phyloP scores from a whole-genome alignment of 352 stramenopile genomes.

The Phytophthora sp. region DNA sequence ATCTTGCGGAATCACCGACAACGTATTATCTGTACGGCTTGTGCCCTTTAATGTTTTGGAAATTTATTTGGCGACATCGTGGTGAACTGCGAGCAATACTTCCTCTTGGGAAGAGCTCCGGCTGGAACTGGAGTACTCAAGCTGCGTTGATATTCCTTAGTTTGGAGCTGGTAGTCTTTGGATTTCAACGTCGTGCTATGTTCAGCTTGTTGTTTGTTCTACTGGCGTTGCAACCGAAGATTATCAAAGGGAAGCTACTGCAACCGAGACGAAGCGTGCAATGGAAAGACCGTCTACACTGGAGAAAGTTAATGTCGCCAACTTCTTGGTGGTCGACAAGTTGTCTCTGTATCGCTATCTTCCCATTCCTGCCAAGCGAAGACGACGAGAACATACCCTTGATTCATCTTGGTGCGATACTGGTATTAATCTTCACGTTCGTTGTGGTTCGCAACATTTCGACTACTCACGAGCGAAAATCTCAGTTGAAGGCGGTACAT shows the following conservation, averaged over 20 bases:
- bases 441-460: conserved; percentile 5
- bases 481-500: conserved; percentile 19
- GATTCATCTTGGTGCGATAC: conserved; percentile 49
- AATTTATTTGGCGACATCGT: conserved; percentile 55
- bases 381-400: conserved; percentile 60
- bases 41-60: conserved; percentile 77
- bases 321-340: conserved; percentile 45
- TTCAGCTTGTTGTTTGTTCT: conserved; percentile 69
- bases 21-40: conserved; percentile 77
- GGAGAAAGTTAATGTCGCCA: conserved; percentile 15
- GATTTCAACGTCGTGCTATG: conserved; percentile 51
- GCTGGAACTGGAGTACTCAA: conserved; percentile 28
- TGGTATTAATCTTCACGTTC: conserved; percentile 14
- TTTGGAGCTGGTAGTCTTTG: conserved; percentile 65
- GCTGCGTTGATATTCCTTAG: conserved; percentile 34
- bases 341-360: conserved; percentile 65
- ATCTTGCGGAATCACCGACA: conserved; percentile 62
- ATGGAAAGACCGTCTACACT: neutral
- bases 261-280: neutral
- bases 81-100: conserved; percentile 26
- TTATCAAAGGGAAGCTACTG: conserved; percentile 19
- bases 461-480: conserved; percentile 2
- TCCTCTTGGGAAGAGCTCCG: neutral
- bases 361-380: conserved; percentile 68
- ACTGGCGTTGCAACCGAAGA: conserved; percentile 44